Evolutionary conservation across 257 asterid species (phyloP).

Genomic region (Solanum sparsipilum): DNA sequence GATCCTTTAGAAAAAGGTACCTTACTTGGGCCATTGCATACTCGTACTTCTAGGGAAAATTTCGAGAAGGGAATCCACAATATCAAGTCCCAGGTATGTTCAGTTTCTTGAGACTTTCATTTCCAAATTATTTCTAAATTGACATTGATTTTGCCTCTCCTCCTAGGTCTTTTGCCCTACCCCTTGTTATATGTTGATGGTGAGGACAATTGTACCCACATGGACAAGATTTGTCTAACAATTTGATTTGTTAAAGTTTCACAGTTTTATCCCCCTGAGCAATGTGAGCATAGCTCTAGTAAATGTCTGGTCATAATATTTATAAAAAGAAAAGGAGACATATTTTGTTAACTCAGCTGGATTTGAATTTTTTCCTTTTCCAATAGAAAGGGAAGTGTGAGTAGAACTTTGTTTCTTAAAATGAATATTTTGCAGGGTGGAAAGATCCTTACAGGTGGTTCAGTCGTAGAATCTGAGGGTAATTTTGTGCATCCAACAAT

Average conservation of each 20-base stretch:
- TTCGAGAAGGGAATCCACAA: conserved; percentile 66
- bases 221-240: neutral
- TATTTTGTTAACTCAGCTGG: neutral
- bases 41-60: conserved; percentile 54
- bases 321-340: neutral
- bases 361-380: neutral
- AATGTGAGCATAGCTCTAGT: neutral
- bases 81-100: conserved; percentile 74
- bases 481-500: conserved; percentile 92
- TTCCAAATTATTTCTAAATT: neutral
- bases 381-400: neutral
- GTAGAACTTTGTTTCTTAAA: neutral
- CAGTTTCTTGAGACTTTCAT: neutral
- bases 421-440: conserved; percentile 60
- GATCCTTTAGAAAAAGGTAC: conserved; percentile 85
- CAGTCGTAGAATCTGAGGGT: conserved; percentile 59
- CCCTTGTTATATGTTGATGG: neutral
- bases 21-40: conserved; percentile 92
- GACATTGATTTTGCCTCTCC: neutral
- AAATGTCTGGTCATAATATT: neutral
- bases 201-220: neutral
- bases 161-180: neutral
- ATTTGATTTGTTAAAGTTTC: neutral
- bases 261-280: neutral
- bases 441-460: conserved; percentile 70